Percentiles rank a stretch among this genome's conserved stretches.
Conservation (phyloP, 75 land plant genomes). For the Cryptomeria japonica region DNA sequence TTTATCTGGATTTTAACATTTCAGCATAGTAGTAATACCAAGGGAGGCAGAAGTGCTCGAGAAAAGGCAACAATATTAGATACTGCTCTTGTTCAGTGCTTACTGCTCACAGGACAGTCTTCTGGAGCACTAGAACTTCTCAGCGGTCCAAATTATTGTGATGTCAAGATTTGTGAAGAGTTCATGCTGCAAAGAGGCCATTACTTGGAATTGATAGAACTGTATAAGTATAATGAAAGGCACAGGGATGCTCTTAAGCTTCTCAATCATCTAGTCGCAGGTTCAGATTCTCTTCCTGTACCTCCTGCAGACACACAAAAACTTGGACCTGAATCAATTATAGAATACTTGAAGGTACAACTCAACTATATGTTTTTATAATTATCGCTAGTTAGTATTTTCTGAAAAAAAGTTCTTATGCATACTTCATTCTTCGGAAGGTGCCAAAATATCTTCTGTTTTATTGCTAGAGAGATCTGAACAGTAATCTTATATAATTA, state of each 20-base stretch:
- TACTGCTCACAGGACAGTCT: constrained; percentile 78
- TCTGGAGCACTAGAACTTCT: constrained; percentile 69
- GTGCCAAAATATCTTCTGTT: neutral
- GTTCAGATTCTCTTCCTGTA: constrained; percentile 49
- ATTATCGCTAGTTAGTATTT: neutral
- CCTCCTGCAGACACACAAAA: constrained; percentile 45
- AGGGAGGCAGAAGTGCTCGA: constrained; percentile 60
- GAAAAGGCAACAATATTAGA: constrained; percentile 82
- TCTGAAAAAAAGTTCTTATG: neutral
- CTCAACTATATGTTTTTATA: neutral
- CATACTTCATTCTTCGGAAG: neutral
- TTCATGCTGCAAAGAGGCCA: constrained; percentile 63
- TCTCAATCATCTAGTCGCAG: constrained; percentile 72
- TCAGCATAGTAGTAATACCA: constrained; percentile 36
- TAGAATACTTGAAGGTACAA: constrained; percentile 91
- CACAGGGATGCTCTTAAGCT: constrained; percentile 88
- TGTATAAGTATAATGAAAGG: constrained; percentile 76
- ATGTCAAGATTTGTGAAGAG: constrained; percentile 89
- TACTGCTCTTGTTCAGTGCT: constrained; percentile 89
- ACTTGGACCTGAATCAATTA: constrained; percentile 72
- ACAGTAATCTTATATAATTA: neutral
- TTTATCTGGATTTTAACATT: neutral
- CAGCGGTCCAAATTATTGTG: constrained; percentile 86
- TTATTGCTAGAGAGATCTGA: neutral
- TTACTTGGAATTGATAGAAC: constrained; percentile 66